A percentile compares a stretch with the other conserved stretches of the same genome.
Conservation (phyloP, 1,139 yeast species). For the Saccharomyces uvarum region DNA sequence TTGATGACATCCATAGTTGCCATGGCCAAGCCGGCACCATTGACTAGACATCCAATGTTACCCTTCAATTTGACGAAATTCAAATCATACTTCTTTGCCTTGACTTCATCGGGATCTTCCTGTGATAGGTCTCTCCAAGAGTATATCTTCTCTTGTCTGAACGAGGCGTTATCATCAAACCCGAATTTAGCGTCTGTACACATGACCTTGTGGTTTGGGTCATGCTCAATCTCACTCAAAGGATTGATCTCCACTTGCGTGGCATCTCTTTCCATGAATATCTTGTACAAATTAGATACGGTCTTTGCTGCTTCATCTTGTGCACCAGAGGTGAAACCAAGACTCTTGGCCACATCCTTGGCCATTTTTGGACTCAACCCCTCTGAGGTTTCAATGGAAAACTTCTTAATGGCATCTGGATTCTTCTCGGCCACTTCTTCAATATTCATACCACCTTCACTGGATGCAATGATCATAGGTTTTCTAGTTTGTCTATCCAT, state of each 20-base stretch:
- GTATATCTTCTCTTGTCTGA: constrained; percentile 92
- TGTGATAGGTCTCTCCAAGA: constrained; percentile 95
- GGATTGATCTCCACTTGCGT: constrained; percentile 99
- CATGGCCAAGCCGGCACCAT: constrained; percentile 99
- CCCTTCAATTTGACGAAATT: constrained; percentile 97
- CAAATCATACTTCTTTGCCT: constrained; percentile 81
- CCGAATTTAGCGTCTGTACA: constrained; percentile 99
- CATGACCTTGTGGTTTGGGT: constrained; percentile 56
- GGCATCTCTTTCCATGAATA: constrained; percentile 85
- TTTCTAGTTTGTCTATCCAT: constrained; percentile 88
- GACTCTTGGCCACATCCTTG: constrained; percentile 61
- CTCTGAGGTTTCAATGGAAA: constrained; percentile 61
- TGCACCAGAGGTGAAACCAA: constrained; percentile 78
- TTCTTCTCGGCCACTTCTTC: constrained; percentile 93
- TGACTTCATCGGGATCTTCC: constrained; percentile 96
- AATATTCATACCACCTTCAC: constrained; percentile 99
- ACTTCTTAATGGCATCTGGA: constrained; percentile 90
- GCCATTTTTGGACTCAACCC: constrained; percentile 83
- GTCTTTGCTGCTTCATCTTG: constrained; percentile 82
- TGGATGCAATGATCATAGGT: constrained; percentile 90
- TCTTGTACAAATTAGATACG: constrained; percentile 78
- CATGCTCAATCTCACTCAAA: constrained; percentile 70
- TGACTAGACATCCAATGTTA: constrained; percentile 95
- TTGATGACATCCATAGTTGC: constrained; percentile 99
- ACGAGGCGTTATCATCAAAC: constrained; percentile 92